phyloP scores from a whole-genome alignment of 2,329 filamentous ascomycete genomes.

The Diaporthe sp. region DNA sequence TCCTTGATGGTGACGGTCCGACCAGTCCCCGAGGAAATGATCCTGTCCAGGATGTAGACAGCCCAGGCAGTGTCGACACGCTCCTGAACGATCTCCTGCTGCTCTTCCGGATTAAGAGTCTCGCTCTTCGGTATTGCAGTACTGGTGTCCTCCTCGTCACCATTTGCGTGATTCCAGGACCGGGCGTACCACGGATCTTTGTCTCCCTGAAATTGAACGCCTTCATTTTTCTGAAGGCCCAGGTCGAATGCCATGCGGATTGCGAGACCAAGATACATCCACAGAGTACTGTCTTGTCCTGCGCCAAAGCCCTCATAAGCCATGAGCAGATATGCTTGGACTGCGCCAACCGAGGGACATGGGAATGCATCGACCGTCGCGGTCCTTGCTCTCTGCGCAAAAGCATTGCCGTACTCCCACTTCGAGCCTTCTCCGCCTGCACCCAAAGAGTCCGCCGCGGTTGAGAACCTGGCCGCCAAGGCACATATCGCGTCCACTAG shows the following conservation, averaged over 20 bases:
- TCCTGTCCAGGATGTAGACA: slow-evolving; percentile 87
- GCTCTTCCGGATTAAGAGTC: slow-evolving; percentile 63
- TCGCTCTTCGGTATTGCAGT: slow-evolving; percentile 47
- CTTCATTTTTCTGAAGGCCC: slow-evolving; percentile 85
- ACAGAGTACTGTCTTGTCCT: slow-evolving; percentile 88
- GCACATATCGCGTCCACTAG: slow-evolving; percentile 90
- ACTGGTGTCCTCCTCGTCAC: slow-evolving; percentile 40
- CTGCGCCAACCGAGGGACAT: slow-evolving; percentile 85
- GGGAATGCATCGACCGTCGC: slow-evolving; percentile 86
- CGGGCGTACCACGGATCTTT: slow-evolving; percentile 65
- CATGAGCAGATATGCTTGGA: slow-evolving; percentile 86
- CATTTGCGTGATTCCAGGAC: slow-evolving; percentile 56
- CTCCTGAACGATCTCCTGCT: slow-evolving; percentile 81
- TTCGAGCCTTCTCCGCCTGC: slow-evolving; percentile 64
- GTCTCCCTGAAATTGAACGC: slow-evolving; percentile 73
- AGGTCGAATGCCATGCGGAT: slow-evolving; percentile 88
- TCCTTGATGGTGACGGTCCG: slow-evolving; percentile 86
- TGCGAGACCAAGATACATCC: slow-evolving; percentile 93
- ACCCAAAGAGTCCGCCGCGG: slow-evolving; percentile 65
- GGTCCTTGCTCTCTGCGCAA: slow-evolving; percentile 86
- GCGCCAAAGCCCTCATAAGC: slow-evolving; percentile 92
- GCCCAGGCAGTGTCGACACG: slow-evolving; percentile 92
- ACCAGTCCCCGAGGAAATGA: slow-evolving; percentile 90
- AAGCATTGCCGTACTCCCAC: slow-evolving; percentile 82
- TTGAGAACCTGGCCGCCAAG: slow-evolving; percentile 84